phyloP scores from a whole-genome alignment of 1,284 basidiomycete genomes.

The Boletellus dicymbophilus region DNA sequence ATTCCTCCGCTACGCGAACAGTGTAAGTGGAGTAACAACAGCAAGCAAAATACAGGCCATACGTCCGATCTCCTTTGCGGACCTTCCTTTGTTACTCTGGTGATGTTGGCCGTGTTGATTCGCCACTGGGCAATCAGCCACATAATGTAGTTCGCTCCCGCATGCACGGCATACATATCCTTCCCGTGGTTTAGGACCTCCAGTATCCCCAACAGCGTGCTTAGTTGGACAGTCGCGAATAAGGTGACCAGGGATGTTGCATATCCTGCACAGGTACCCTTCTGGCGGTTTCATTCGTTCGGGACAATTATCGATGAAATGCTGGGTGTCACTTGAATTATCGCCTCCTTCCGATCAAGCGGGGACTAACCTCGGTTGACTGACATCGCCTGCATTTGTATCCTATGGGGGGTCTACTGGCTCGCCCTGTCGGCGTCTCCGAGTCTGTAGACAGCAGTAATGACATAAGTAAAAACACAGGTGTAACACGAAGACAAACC shows the following conservation, averaged over 20 bases:
- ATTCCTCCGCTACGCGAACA: constrained; percentile 68
- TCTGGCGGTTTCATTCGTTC: constrained; percentile 76
- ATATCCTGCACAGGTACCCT: constrained; percentile 85
- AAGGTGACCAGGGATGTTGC: constrained; percentile 78
- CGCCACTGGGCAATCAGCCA: constrained; percentile 83
- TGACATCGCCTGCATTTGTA: constrained; percentile 81
- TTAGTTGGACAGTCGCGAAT: constrained; percentile 85
- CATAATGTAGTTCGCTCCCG: constrained; percentile 79
- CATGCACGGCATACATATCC: constrained; percentile 90
- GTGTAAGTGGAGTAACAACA: constrained; percentile 3
- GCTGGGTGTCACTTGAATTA: constrained; percentile 43
- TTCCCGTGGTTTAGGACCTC: constrained; percentile 74
- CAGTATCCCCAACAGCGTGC: constrained; percentile 73
- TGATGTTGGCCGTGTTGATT: constrained; percentile 42
- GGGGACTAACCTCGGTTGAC: constrained; percentile 60
- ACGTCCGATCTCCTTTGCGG: constrained; percentile 81
- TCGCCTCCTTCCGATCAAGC: neutral
- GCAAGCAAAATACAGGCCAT: constrained; percentile 30
- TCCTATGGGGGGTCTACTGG: constrained; percentile 62
- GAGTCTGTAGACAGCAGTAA: constrained; percentile 20
- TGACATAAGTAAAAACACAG: neutral
- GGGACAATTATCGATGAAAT: constrained; percentile 77
- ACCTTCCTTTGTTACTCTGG: constrained; percentile 51
- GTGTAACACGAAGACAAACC: constrained; percentile 38
- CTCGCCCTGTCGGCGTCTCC: constrained; percentile 37